Percentiles rank a stretch among this genome's conserved stretches.
Conservation (phyloP, 768 basidiomycete genomes). For the Suillus decipiens region DNA sequence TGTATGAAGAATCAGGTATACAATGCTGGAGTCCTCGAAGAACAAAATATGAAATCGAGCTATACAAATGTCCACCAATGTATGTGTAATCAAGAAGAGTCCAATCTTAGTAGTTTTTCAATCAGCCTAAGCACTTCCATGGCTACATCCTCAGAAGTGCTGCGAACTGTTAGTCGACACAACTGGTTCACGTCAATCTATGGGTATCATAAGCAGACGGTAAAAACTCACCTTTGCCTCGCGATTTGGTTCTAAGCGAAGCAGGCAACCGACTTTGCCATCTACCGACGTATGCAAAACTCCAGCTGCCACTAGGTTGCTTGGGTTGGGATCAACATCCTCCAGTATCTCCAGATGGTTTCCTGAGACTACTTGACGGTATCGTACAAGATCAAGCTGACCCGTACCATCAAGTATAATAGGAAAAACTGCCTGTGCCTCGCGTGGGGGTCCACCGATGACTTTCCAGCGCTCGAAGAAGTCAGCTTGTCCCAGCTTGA, state of each 20-base stretch:
- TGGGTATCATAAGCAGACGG: constrained; percentile 3
- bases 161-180: constrained; percentile 90
- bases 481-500: constrained; percentile 76
- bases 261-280: constrained; percentile 94
- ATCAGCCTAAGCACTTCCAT: constrained; percentile 60
- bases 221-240: constrained; percentile 79
- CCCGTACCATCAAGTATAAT: constrained; percentile 67
- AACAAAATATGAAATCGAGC: neutral
- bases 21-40: constrained; percentile 17
- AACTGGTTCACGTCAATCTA: constrained; percentile 48
- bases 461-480: constrained; percentile 99
- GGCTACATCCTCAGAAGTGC: constrained; percentile 92
- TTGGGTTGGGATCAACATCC: constrained; percentile 92
- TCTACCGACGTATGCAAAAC: constrained; percentile 89
- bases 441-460: constrained; percentile 93
- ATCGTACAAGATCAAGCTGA: constrained; percentile 71
- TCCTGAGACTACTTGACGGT: constrained; percentile 78
- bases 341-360: constrained; percentile 75
- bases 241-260: constrained; percentile 91
- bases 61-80: neutral
- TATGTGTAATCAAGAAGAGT: constrained; percentile 18
- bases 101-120: constrained; percentile 38
- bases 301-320: constrained; percentile 93
- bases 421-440: constrained; percentile 87
- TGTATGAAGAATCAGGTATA: constrained; percentile 26